Conservation (phyloP, 2,329 filamentous ascomycete genomes). For the Exophiala dermatitidis region DNA sequence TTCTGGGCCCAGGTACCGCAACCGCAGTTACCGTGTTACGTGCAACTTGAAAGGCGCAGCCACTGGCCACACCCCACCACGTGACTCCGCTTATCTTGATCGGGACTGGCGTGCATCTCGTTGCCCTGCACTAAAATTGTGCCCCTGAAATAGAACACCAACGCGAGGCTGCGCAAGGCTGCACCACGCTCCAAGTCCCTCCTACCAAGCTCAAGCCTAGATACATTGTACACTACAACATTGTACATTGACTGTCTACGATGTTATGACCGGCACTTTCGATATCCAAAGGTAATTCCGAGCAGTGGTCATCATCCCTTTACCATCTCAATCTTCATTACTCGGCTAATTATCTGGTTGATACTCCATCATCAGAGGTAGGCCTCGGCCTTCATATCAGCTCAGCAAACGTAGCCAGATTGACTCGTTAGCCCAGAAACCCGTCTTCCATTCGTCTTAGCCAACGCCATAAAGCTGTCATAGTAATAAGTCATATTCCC, state of each 20-base stretch:
- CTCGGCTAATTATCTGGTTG: not conserved
- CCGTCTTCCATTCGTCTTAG: not conserved
- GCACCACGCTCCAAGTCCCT: not conserved
- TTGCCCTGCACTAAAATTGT: not conserved
- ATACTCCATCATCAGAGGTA: not conserved
- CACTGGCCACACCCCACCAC: too few relatives aligned
- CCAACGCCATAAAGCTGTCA: not conserved
- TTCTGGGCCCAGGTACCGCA: not conserved
- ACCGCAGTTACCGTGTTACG: not conserved
- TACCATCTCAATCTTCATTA: not conserved
- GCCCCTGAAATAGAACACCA: constrained; percentile 2
- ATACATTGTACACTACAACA: not conserved
- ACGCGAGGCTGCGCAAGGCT: not conserved
- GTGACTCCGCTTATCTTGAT: not conserved
- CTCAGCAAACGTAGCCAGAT: not conserved
- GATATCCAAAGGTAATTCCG: not conserved
- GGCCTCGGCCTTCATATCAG: not conserved
- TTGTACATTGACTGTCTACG: not conserved
- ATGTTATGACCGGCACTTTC: not conserved
- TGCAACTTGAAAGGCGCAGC: not conserved
- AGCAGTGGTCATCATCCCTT: too few relatives aligned
- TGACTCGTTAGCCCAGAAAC: not conserved
- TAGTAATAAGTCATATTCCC: not conserved
- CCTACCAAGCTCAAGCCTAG: not conserved
- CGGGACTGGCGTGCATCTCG: not conserved